Percentiles rank a stretch among this genome's conserved stretches.
These are phyloP conservation scores for Kuraishia hungarica DNA, from an alignment of 805 yeast genomes.

Conservation along the genomic window DNA sequence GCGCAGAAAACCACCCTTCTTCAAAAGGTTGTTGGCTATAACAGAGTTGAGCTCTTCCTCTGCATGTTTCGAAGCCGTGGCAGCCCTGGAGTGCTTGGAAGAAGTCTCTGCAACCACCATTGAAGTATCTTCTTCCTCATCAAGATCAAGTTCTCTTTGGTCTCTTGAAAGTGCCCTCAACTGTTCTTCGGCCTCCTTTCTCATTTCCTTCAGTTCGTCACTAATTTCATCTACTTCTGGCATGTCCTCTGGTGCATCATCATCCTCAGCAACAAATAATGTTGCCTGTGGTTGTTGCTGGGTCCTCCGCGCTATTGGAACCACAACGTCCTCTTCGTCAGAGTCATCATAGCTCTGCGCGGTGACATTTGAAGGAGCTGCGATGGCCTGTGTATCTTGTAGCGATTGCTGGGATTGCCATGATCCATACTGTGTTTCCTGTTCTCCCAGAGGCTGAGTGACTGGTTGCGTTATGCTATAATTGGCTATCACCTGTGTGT, in stretches of 20 bases:
- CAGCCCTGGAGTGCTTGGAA: background rate
- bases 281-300: background rate
- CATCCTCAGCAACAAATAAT: slow-evolving; percentile 1
- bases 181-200: background rate
- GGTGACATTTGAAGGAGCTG: background rate
- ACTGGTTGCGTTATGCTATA: background rate
- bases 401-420: background rate
- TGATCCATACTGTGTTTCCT: background rate
- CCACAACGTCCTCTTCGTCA: background rate
- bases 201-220: background rate
- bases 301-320: background rate
- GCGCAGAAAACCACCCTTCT: background rate
- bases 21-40: background rate
- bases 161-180: background rate
- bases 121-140: slow-evolving; percentile 1
- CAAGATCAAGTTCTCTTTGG: background rate
- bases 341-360: background rate
- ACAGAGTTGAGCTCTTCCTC: background rate
- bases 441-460: background rate
- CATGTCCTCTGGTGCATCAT: background rate
- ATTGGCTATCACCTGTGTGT: background rate
- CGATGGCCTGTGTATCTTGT: background rate
- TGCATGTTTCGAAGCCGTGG: background rate
- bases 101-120: slow-evolving; percentile 1
- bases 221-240: background rate